A percentile compares a stretch with the other conserved stretches of the same genome.
These are phyloP conservation scores for Rhodotorula sp. DNA, from an alignment of 1,284 basidiomycete genomes.

Conservation along the genomic window DNA sequence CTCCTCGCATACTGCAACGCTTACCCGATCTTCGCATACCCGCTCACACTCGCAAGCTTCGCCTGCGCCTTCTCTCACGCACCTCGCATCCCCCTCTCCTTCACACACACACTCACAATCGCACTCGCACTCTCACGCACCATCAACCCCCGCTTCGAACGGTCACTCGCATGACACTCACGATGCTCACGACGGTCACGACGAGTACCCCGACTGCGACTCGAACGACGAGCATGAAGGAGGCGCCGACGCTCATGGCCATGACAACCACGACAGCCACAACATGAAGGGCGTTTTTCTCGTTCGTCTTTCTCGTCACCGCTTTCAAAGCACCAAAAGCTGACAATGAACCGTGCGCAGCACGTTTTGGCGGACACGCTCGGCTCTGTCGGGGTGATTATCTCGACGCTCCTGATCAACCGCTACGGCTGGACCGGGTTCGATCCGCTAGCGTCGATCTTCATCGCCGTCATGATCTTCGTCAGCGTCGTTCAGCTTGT, in stretches of 20 bases:
- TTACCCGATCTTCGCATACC: neutral
- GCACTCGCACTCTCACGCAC: slow-evolving; percentile 1
- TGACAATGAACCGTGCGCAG: slow-evolving; percentile 27
- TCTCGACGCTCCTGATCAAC: slow-evolving; percentile 92
- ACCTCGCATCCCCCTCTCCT: neutral
- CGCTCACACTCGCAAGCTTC: neutral
- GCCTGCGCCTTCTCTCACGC: neutral
- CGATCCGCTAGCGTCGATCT: slow-evolving; percentile 95
- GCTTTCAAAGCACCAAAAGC: neutral
- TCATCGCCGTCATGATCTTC: slow-evolving; percentile 93
- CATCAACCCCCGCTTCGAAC: slow-evolving; percentile 4
- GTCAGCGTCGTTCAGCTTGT: slow-evolving; percentile 94
- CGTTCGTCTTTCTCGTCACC: slow-evolving; percentile 54
- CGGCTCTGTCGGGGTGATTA: slow-evolving; percentile 96
- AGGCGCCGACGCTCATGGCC: slow-evolving; percentile 49
- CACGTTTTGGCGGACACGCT: slow-evolving; percentile 56
- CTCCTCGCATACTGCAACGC: slow-evolving; percentile 2
- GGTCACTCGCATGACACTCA: slow-evolving; percentile 34
- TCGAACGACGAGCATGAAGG: slow-evolving; percentile 56
- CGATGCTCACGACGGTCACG: slow-evolving; percentile 21
- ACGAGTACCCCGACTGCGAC: slow-evolving; percentile 35
- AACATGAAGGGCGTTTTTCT: slow-evolving; percentile 99
- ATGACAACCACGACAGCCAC: slow-evolving; percentile 87
- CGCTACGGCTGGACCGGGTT: slow-evolving; percentile 99
- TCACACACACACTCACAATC: neutral